Evolutionary conservation across 2,329 filamentous ascomycete genomes (phyloP), one percentile per base, ranked within the genome.

Genomic region (Madurella fahalii): DNA sequence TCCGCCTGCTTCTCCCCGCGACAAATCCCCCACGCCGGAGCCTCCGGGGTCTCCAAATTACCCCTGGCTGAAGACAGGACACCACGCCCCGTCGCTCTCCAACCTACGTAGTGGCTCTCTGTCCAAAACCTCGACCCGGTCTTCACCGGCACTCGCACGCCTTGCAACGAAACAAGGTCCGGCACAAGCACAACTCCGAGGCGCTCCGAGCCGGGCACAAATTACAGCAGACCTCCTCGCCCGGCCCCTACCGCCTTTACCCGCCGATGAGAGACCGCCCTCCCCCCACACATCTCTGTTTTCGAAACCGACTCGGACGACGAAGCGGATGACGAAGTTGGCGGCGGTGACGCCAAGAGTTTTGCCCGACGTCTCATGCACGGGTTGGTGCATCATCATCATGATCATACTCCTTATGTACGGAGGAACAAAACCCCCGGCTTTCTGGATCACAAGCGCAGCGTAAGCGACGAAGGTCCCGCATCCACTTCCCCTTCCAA

Each of bases 291-390:
- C 40, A 64, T 73, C 32, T 80, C 77, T 2, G 72, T 79, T 20
- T 80, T 80, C 57, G 77, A 80, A 42, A 61, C 70, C 13, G 76
- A 79, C 61, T 74, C 74, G 4, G 76, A 80, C 54, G 74, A 77
- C 44, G 65, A 68, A 5, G 57, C 56, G 1, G 61, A 65, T 48
- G 60, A 61, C n/a, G 37, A 30, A 11, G 16, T 39, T 9, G 15
- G 13, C 11, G 30, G 40, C 43, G 25, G 43, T 13, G 50, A 53
- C 9, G n/a, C 54, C 5, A 52, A 42, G 4, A 66, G 64, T n/a
- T 66, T 72, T 34, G 68, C 67, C 0, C 65, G 64, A n/a, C 68
- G 71, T 4, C 68, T 75, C 16, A 75, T 77, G 50, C 75, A 76
- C 44, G 72, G 74, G 16, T 72, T 80, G 3, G 54, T 58, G 42